Evolutionary conservation across 352 stramenopile genomes (phyloP), one percentile per base, ranked within the genome.

Genomic region (Aphanomyces astaci): DNA sequence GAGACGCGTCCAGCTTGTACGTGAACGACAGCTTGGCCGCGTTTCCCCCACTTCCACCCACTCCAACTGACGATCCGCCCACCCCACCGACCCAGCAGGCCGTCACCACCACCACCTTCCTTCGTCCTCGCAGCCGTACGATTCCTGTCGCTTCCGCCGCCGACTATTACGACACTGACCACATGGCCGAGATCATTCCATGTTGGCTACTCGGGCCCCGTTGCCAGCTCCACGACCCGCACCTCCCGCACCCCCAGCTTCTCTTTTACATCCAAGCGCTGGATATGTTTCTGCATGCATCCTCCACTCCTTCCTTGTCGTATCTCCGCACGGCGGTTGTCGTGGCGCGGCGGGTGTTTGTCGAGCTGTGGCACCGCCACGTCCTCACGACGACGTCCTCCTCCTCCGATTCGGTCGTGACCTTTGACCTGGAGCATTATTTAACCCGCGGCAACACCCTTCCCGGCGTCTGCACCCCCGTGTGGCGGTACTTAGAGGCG

Each of bases 221-320:
- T n/a, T 93, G 83, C 43, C 45, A 57, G 17, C 66, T 90, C 11
- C 82, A 91, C 48, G 30, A 17, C 0, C 59, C 73, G 4, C n/a
- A 63, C 0, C 73, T 84, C 15, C 65, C 46, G 27, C 73, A 81
- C 22, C 84, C 86, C 1, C 86, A 89, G 73, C 59, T 94, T 60
- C 71, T 91, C 11, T 91, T 92, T 57, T 88, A 78, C 33, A 70
- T 92, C 15, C 84, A 92, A 67, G 78, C 74, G 27, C 60, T 92
- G 27, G 81, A 94, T 70, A 78, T 92, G 65, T 90, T 87, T 63
- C 78, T 94, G 45, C 73, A 17, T 9, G n/a, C 55, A 17, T 5
- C 39, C 5, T 49, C 55, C 9, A 31, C 32, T 7, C 17, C 39
- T 0, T 65, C 74, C 15, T 73, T 68, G n/a, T 27, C 71, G 3